These are phyloP conservation scores for Naganishia cerealis DNA, from an alignment of 1,284 basidiomycete species.

Conservation along the genomic window DNA sequence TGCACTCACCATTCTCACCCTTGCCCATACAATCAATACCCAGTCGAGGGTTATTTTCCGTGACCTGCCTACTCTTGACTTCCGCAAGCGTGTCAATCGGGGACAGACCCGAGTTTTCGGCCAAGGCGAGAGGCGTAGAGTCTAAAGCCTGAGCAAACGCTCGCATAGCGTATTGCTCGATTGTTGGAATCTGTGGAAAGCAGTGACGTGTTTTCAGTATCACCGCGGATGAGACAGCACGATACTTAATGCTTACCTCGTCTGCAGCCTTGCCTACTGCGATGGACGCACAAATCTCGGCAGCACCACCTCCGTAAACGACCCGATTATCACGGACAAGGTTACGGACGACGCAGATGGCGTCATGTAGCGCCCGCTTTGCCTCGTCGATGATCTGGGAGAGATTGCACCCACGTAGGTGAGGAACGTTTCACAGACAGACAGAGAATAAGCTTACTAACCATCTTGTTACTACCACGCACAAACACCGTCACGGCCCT, in stretches of 20 bases:
- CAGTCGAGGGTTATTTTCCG: conserved; percentile 76
- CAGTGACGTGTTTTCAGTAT: conserved; percentile 43
- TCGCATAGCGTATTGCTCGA: conserved; percentile 99
- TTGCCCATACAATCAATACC: conserved; percentile 90
- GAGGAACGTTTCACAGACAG: not conserved
- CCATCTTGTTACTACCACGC: conserved; percentile 98
- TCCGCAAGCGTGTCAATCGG: conserved; percentile 95
- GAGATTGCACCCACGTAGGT: not conserved
- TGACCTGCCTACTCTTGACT: conserved; percentile 90
- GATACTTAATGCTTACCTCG: conserved; percentile 60
- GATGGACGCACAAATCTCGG: conserved; percentile 91
- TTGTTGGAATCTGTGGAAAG: conserved; percentile 69
- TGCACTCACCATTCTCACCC: conserved; percentile 75
- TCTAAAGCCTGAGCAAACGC: conserved; percentile 94
- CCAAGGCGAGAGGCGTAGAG: conserved; percentile 86
- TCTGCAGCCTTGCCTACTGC: conserved; percentile 93
- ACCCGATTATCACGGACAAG: conserved; percentile 92
- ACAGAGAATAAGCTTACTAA: conserved; percentile 51
- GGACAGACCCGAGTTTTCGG: conserved; percentile 93
- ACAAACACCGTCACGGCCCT: conserved; percentile 97
- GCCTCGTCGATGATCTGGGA: conserved; percentile 93
- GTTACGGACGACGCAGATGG: conserved; percentile 95
- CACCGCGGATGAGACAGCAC: not conserved
- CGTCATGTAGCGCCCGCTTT: conserved; percentile 94
- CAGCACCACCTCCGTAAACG: conserved; percentile 95